Conservation (phyloP, 768 basidiomycete species). For the Cystobasidium ongulense region DNA sequence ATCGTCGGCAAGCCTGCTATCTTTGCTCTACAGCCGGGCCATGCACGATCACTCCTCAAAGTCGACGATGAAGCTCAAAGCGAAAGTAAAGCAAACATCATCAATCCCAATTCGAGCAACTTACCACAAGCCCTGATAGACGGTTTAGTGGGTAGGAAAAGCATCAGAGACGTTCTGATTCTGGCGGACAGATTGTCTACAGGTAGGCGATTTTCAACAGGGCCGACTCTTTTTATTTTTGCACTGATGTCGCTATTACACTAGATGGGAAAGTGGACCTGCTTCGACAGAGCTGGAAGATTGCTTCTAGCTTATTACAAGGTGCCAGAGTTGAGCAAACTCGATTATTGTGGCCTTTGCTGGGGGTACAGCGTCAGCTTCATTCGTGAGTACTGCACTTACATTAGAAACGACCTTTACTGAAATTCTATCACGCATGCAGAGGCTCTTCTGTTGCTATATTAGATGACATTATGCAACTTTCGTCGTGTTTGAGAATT, state of each 20-base stretch:
- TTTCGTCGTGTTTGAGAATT: neutral
- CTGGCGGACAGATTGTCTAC: neutral
- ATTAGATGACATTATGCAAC: constrained; percentile 10
- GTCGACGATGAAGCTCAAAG: neutral
- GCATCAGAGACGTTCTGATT: neutral
- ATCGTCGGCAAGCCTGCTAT: neutral
- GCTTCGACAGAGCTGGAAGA: neutral
- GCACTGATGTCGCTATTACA: neutral
- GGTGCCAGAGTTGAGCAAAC: neutral
- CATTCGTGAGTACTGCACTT: neutral
- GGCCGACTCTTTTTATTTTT: neutral
- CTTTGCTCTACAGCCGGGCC: neutral
- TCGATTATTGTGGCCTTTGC: constrained; percentile 3
- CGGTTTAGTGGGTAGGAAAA: neutral
- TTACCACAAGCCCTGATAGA: neutral
- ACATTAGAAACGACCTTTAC: neutral
- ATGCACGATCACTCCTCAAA: neutral
- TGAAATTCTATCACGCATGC: neutral
- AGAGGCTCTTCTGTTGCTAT: neutral
- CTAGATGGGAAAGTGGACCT: neutral
- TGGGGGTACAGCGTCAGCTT: constrained; percentile 7
- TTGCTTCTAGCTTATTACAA: neutral
- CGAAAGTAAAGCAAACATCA: neutral
- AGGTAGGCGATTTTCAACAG: neutral
- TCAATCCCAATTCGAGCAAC: neutral